Percentiles rank a stretch among this genome's conserved stretches.
Evolutionary conservation across 345 rosid genomes (phyloP).

Genomic region (Crucihimalaya himalaica): DNA sequence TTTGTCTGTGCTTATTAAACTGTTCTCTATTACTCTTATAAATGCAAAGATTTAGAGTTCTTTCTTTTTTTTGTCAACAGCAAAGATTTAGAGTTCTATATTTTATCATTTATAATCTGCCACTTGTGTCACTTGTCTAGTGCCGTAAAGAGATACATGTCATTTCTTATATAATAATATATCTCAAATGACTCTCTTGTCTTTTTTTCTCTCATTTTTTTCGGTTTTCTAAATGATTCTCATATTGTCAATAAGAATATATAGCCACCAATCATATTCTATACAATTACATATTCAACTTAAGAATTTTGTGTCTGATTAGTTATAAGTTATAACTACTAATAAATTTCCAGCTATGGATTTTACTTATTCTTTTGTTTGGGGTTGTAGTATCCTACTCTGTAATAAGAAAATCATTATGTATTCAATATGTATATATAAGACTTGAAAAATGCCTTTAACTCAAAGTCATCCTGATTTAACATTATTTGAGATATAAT

Average conservation of each 20-base stretch:
- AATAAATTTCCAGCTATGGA: background rate
- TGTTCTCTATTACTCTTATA: background rate
- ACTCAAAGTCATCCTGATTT: too few species aligned
- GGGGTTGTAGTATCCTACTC: background rate
- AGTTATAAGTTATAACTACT: too few species aligned
- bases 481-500: too few species aligned
- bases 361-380: background rate
- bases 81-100: background rate
- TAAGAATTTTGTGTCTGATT: background rate
- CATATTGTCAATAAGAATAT: constrained; percentile 6
- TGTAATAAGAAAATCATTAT: too few species aligned
- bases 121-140: constrained; percentile 34
- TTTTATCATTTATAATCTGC: constrained; percentile 11
- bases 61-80: too few species aligned
- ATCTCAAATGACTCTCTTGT: background rate
- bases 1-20: constrained; percentile 26
- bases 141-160: constrained; percentile 14
- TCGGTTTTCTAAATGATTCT: background rate
- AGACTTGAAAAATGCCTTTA: too few species aligned
- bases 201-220: background rate
- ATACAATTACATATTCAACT: background rate
- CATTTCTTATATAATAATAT: constrained; percentile 1
- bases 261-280: constrained; percentile 11
- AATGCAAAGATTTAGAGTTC: background rate
- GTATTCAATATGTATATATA: too few species aligned